These are phyloP conservation scores for Meyerozyma elateridarum DNA, from an alignment of 1,139 yeast species.

Conservation along the genomic window DNA sequence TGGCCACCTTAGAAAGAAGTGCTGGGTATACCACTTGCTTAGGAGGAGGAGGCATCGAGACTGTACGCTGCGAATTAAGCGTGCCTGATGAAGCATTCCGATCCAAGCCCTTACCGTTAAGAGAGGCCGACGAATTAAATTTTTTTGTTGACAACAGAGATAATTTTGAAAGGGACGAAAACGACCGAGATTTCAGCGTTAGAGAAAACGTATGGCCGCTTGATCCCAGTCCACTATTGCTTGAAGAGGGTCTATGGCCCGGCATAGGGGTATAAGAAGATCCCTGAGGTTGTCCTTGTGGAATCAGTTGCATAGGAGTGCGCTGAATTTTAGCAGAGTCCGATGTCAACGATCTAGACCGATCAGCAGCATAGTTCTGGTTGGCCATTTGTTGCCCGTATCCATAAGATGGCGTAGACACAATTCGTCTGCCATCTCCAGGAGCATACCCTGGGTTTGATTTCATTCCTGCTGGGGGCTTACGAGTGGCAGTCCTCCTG, in stretches of 20 bases:
- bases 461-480: conserved; percentile 3
- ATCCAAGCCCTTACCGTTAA: conserved; percentile 22
- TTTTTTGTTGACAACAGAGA: conserved; percentile 39
- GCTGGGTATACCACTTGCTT: conserved; percentile 72
- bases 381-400: conserved; percentile 1
- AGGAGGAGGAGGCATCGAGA: conserved; percentile 45
- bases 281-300: conserved; percentile 7
- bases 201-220: conserved; percentile 35
- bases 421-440: conserved; percentile 2
- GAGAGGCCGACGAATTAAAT: conserved; percentile 33
- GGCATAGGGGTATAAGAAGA: not conserved
- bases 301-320: conserved; percentile 8
- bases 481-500: conserved; percentile 1
- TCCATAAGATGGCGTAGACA: not conserved
- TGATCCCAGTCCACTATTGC: conserved; percentile 19
- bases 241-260: conserved; percentile 12
- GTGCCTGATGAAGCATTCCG: conserved; percentile 30
- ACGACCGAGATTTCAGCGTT: conserved; percentile 40
- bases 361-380: not conserved
- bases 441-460: not conserved
- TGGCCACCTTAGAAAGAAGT: conserved; percentile 77
- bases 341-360: conserved; percentile 1
- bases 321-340: conserved; percentile 1
- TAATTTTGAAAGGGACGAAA: conserved; percentile 39
- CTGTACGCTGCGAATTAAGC: conserved; percentile 32